These are phyloP conservation scores for Blastobotrys mokoenaii DNA, from an alignment of 805 yeast genomes.

Conservation along the genomic window DNA sequence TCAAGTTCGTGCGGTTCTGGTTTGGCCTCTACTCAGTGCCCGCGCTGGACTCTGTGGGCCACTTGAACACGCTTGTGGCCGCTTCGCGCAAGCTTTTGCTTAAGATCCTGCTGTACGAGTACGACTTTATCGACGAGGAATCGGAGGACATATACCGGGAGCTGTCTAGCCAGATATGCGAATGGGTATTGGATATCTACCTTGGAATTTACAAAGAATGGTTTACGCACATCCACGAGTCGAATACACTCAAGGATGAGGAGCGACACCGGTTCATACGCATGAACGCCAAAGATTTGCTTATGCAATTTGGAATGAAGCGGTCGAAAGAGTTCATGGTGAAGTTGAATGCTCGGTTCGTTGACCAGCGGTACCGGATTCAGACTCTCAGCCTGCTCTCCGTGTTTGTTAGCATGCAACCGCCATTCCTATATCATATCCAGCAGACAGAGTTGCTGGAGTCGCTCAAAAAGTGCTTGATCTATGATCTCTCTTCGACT, in stretches of 20 bases:
- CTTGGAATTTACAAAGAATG: slow-evolving; percentile 12
- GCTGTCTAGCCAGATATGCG: slow-evolving; percentile 17
- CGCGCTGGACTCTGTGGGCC: slow-evolving; percentile 54
- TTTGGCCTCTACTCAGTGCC: slow-evolving; percentile 38
- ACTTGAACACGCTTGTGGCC: slow-evolving; percentile 31
- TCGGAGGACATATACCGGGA: slow-evolving; percentile 11
- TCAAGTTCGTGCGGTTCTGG: slow-evolving; percentile 37
- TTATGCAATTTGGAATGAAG: slow-evolving; percentile 37
- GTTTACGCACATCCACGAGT: slow-evolving; percentile 13
- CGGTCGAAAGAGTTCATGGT: slow-evolving; percentile 32
- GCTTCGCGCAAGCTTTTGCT: slow-evolving; percentile 26
- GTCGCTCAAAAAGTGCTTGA: slow-evolving; percentile 32
- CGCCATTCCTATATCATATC: slow-evolving; percentile 27
- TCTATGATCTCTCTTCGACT: slow-evolving; percentile 36
- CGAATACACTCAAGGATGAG: slow-evolving; percentile 20
- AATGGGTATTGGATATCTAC: slow-evolving; percentile 21
- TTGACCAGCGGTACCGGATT: slow-evolving; percentile 30
- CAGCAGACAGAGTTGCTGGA: slow-evolving; percentile 31
- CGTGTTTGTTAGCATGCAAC: slow-evolving; percentile 30
- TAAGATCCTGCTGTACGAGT: slow-evolving; percentile 21
- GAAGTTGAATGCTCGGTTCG: slow-evolving; percentile 32
- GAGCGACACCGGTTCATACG: slow-evolving; percentile 45
- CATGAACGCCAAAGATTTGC: slow-evolving; percentile 34
- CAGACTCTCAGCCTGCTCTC: slow-evolving; percentile 33
- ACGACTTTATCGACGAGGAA: slow-evolving; percentile 15